A percentile compares a stretch with the other conserved stretches of the same genome.
These are phyloP conservation scores for Fraxinus ornus DNA, from an alignment of 305 asterid genomes.

Conservation along the genomic window DNA sequence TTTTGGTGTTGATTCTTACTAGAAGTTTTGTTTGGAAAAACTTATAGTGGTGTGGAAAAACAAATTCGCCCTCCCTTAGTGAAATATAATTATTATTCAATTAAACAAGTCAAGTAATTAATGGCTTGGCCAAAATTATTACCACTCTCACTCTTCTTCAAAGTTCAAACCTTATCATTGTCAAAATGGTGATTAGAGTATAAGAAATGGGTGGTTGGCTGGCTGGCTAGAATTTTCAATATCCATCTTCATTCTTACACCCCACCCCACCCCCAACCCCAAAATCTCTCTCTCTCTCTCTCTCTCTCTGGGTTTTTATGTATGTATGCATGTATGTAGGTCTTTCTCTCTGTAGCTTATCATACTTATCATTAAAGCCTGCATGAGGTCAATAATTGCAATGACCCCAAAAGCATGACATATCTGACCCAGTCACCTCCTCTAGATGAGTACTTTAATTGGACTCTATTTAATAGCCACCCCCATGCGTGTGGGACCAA, in stretches of 20 bases:
- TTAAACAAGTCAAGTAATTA: conserved; percentile 1
- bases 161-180: conserved; percentile 18
- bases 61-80: background rate
- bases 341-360: background rate
- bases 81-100: conserved; percentile 14
- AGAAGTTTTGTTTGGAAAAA: background rate
- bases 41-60: background rate
- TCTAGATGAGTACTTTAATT: conserved; percentile 18
- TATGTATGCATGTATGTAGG: background rate
- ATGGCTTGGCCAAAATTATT: conserved; percentile 26
- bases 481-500: conserved; percentile 50
- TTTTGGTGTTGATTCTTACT: background rate
- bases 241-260: background rate
- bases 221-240: background rate
- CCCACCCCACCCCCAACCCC: too few relatives aligned
- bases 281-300: background rate
- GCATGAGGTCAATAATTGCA: conserved; percentile 55
- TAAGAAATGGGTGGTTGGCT: background rate
- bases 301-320: too few relatives aligned
- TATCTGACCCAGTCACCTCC: conserved; percentile 28
- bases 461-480: conserved; percentile 24
- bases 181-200: conserved; percentile 10
- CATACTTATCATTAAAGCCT: conserved; percentile 33
- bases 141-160: background rate
- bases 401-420: conserved; percentile 58